Evolutionary conservation across 1,284 basidiomycete species (phyloP), one percentile per base, ranked within the genome.

Genomic region (Ustilago shanxiensis): DNA sequence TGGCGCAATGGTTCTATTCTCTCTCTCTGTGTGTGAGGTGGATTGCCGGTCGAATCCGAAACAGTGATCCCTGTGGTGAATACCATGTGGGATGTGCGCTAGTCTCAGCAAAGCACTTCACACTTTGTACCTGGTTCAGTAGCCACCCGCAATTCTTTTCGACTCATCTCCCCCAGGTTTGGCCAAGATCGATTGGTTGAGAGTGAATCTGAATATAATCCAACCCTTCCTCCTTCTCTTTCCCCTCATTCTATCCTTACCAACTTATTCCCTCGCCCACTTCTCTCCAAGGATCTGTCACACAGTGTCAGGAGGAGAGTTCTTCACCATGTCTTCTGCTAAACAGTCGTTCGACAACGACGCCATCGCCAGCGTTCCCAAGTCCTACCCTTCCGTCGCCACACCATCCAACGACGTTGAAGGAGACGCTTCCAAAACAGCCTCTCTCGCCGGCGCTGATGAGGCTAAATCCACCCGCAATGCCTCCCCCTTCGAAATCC

Each of bases 401-500:
- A 35, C 24, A n/a, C 18, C 60, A 1, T 22, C 22, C 13, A 35
- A 59, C 28, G 53, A 64, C 1, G 66, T 29, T 28, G 64, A 64
- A 2, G 71, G 39, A 24, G 64, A 72, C 26, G 70, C 57, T 2
- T 66, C 66, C 37, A 69, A 74, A 47, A 53, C 66, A 13, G 59
- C 63, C 13, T 70, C 72, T 1, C 26, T 66, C 33, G 14, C 45
- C 24, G 58, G 51, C 7, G 71, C 33, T 24, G 51, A 65, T 2
- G 68, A 67, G 18, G 60, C 52, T 39, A 71, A 71, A 55, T 71
- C 73, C 0, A 20, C 22, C 2, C 20, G 20, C 41, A 44, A 44
- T 44, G 53, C 64, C 3, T 71, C 68, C 13, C 73, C 73, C n/a
- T 76, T 76, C 31, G 64, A 71, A 29, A 65, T 76, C 26, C 73